These are phyloP conservation scores for Metarhizium rileyi DNA, from an alignment of 2,329 filamentous ascomycete genomes.

Conservation along the genomic window DNA sequence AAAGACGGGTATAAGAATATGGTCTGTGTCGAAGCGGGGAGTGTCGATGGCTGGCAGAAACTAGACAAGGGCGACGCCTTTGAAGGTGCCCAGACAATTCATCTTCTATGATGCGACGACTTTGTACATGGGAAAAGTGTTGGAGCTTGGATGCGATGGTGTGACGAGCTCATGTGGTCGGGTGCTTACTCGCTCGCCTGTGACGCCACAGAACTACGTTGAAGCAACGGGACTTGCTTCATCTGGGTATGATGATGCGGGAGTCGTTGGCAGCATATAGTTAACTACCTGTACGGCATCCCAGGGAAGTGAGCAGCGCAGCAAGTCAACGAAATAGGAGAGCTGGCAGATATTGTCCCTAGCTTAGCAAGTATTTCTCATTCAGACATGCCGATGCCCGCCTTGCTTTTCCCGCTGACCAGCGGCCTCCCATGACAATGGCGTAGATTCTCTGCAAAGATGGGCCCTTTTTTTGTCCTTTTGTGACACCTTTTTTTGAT, in stretches of 20 bases:
- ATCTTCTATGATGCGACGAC: constrained; percentile 19
- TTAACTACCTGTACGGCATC: neutral
- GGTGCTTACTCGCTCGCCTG: neutral
- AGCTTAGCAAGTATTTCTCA: neutral
- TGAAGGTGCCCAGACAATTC: constrained; percentile 51
- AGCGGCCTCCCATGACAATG: no score
- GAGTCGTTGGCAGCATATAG: neutral
- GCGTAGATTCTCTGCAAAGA: no score
- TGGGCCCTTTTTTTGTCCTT: neutral
- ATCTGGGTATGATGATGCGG: neutral
- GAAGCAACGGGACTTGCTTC: neutral
- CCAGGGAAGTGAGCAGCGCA: neutral
- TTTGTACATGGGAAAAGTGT: neutral
- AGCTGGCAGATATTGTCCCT: neutral
- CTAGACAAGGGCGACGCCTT: constrained; percentile 69
- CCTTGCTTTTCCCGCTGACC: no score
- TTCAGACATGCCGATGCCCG: neutral
- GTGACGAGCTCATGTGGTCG: neutral
- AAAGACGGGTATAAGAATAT: constrained; percentile 87
- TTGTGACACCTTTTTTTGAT: no score
- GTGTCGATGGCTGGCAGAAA: constrained; percentile 71
- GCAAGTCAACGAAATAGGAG: neutral
- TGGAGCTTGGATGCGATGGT: no score
- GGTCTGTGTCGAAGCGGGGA: constrained; percentile 88
- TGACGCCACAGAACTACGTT: neutral